These are phyloP conservation scores for Zea mays DNA, from an alignment of 176 grass and related monocot species.

Conservation along the genomic window Zm-B73-REFERENCE-NAM-5.0 NC_050097.1:41038501-41039000, in stretches of 20 bases:
- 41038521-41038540: neutral
- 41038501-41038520: neutral
- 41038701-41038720: no score
- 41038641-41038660: no score
- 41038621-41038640: no score
- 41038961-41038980: constrained; percentile 38
- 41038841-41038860: constrained; percentile 38
- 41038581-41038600: neutral
- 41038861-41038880: constrained; percentile 44
- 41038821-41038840: constrained; percentile 18
- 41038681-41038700: no score
- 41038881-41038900: constrained; percentile 37
- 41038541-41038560: neutral
- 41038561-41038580: neutral
- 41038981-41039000: constrained; percentile 4
- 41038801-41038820: neutral
- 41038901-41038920: constrained; percentile 49
- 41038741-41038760: no score
- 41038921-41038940: constrained; percentile 79
- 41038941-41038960: constrained; percentile 38
- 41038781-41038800: no score
- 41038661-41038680: no score
- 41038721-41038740: no score
- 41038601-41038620: no score
- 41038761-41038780: no score